Base-by-base conservation (phyloP, 805 yeast genomes). In the Trichomonascus vanleenenianus region DNA sequence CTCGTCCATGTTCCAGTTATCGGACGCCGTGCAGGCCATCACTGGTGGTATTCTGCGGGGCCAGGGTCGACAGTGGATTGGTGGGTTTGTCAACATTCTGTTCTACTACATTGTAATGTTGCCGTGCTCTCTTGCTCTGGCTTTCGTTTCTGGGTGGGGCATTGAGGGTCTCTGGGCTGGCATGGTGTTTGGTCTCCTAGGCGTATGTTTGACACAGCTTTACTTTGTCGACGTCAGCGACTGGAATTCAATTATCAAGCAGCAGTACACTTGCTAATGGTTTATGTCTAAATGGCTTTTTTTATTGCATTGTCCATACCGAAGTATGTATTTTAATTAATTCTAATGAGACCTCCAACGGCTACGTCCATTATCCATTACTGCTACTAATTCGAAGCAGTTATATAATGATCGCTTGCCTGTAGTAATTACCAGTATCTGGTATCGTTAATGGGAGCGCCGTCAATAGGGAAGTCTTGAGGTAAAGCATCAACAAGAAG, bases 81-180 rank as follows among this genome's bases (percentile, higher is more conserved):
- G 94, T 2, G 86, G 91, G 0, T 52, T 75, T 10, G 67, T 85
- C 42, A 85, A 84, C 55, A 67, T 85, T 39, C 57, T 82, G n/a
- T 75, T 81, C 0, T 85, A 85, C 63, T 85, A 85, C 60, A 70
- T 73, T 2, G 52, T 80, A 32, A 83, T 86, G 0, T 65, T 79
- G 27, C 54, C 73, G 14, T 64, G 84, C n/a, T 78, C 85, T 11
- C 76, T 76, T 54, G 56, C 61, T 5, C 63, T 84, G 16, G 78
- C 85, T n/a, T 78, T 76, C 56, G 56, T 61, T 7, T 62, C 64
- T 12, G 69, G 70, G 18, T 57, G 74, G 51, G 70, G 74, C 38
- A 63, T 85, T 18, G 60, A 66, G 8, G 95, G 95, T 0, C 62
- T 85, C 41, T 85, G 95, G 95, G 50, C 77, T 1, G 91, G 91